Evolutionary conservation across 1,284 basidiomycete genomes (phyloP), one percentile per base, ranked within the genome.

Genomic region (Omphalotus olearius): DNA sequence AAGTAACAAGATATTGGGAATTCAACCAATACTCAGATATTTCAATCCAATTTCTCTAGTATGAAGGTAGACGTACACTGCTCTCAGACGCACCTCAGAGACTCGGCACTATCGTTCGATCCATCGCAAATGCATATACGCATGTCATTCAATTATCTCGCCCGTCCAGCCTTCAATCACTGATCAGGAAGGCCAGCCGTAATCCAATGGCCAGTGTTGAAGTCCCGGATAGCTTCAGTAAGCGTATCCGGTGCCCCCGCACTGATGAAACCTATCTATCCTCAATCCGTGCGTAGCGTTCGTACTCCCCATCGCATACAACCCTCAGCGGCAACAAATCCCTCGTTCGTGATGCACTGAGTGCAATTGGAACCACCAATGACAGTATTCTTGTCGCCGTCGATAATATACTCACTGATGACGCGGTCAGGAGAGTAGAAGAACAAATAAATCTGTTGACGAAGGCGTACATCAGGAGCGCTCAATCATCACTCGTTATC

Each of bases 351-450:
- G 3, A 51, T 36, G 33, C 49, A 51, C 5, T 40, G 37, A 7
- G 26, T 16, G 23, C 49, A 45, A n/a, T 33, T 35, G 14, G 14
- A 41, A 7, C 13, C 49, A 41, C 26, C 42, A 33, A n/a, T 37
- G 18, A 33, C 23, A 23, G 23, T 23, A 23, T 9, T 44, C 18
- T 26, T 42, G n/a, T 7, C 10, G 26, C 10, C 17, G 6, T 45
- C 33, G 14, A 18, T 36, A 14, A 20, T 36, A 26, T 51, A 51
- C 13, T 43, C 13, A 25, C 42, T 51, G 11, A 44, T 25, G 20
- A 51, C 17, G 23, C 45, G 43, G 16, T 43, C 49, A n/a, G 41
- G 41, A 5, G 49, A 44, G 30, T 44, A 43, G 33, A 51, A 51
- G 33, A 45, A 37, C 4, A 36, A 38, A 18, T 38, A 42, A 14